phyloP scores from a whole-genome alignment of 306 rosid species.

The Acacia crassicarpa region DNA sequence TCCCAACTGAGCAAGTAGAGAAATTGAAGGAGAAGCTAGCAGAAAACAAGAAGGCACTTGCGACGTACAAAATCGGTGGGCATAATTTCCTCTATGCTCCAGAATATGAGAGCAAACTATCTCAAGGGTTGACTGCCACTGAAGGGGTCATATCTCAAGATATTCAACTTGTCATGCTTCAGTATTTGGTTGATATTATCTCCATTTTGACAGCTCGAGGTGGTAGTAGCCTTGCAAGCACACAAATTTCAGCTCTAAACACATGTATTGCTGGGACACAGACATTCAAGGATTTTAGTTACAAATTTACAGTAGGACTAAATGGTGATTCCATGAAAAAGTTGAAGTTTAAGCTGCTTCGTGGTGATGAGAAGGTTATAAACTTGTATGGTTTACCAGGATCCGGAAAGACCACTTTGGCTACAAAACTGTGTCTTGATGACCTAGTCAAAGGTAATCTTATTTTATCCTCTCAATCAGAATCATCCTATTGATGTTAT shows the following conservation, averaged over 20 bases:
- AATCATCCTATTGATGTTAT: neutral
- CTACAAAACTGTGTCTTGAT: neutral
- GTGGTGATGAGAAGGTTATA: neutral
- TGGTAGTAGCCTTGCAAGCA: neutral
- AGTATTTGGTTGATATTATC: neutral
- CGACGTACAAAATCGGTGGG: neutral
- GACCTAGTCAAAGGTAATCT: neutral
- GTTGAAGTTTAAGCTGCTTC: neutral
- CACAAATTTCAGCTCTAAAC: neutral
- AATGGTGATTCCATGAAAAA: neutral
- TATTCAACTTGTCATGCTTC: neutral
- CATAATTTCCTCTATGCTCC: neutral
- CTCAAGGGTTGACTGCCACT: neutral
- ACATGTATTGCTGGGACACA: neutral
- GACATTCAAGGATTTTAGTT: neutral
- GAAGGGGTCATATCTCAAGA: neutral
- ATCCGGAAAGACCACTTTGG: neutral
- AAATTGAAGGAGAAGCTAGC: neutral
- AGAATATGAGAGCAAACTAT: neutral
- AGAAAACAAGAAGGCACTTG: neutral
- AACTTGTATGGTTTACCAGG: constrained; percentile 8
- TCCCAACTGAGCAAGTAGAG: neutral
- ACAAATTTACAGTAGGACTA: neutral
- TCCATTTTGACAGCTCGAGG: neutral
- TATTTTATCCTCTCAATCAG: neutral